phyloP scores from a whole-genome alignment of 805 yeast genomes.

The Wickerhamiella domercqiae region DNA sequence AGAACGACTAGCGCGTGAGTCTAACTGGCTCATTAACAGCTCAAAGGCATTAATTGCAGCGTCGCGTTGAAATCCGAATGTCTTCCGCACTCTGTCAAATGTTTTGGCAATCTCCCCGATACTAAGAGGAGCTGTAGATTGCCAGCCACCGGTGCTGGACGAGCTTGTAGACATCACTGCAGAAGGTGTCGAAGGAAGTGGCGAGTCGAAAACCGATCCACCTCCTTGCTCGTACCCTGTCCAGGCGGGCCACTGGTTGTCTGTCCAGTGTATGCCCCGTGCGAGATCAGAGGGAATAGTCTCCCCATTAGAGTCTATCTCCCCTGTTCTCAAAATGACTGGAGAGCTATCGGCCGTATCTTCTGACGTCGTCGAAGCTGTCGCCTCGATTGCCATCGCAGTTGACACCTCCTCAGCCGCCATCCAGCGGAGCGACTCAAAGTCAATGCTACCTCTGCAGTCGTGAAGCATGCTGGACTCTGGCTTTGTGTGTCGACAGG shows the following conservation, averaged over 20 bases:
- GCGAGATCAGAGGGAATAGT: constrained; percentile 7
- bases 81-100: constrained; percentile 34
- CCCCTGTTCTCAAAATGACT: background rate
- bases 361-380: constrained; percentile 4
- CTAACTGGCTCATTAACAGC: constrained; percentile 43
- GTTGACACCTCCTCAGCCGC: no score
- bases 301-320: constrained; percentile 2
- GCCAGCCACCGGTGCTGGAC: background rate
- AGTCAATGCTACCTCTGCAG: no score
- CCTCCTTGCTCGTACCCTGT: no score
- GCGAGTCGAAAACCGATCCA: no score
- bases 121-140: constrained; percentile 8
- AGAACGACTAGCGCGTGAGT: constrained; percentile 56
- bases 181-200: constrained; percentile 1
- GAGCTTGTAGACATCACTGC: background rate
- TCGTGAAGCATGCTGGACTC: no score
- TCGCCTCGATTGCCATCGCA: no score
- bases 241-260: constrained; percentile 86
- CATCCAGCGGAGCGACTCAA: constrained; percentile 1
- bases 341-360: no score
- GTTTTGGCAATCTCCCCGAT: constrained; percentile 39
- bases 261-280: constrained; percentile 16
- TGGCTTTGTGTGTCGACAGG: no score
- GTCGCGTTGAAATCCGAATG: constrained; percentile 58
- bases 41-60: constrained; percentile 54